Evolutionary conservation across 495 filamentous ascomycete species (phyloP).

Genomic region (Bacidia gigantensis): DNA sequence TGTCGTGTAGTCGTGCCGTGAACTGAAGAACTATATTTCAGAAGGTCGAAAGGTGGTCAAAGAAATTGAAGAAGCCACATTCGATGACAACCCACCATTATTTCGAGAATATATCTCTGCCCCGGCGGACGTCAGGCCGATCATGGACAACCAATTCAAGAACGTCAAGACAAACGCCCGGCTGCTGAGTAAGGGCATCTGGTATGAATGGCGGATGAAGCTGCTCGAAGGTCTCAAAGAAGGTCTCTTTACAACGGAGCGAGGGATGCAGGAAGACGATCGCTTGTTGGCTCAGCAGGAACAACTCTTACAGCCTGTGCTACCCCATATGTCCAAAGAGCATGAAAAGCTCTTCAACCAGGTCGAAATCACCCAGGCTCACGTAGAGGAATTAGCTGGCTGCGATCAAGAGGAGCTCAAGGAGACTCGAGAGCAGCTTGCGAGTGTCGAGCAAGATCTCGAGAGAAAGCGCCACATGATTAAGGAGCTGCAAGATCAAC

Average conservation of each 20-base stretch:
- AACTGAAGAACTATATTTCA: conserved; percentile 87
- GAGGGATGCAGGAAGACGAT: conserved; percentile 67
- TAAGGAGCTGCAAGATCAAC: conserved; percentile 44
- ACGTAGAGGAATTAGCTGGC: conserved; percentile 61
- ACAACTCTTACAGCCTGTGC: conserved; percentile 42
- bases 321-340: conserved; percentile 49
- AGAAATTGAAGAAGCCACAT: conserved; percentile 76
- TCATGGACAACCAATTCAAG: conserved; percentile 95
- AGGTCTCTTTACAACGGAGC: conserved; percentile 56
- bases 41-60: conserved; percentile 77
- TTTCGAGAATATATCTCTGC: conserved; percentile 85
- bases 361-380: conserved; percentile 48
- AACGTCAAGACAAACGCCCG: conserved; percentile 89
- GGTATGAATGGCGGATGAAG: conserved; percentile 96
- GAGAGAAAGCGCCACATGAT: conserved; percentile 52
- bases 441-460: conserved; percentile 50
- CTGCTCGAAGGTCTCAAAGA: conserved; percentile 72
- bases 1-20: conserved; percentile 58
- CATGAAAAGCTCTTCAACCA: conserved; percentile 46
- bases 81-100: conserved; percentile 74
- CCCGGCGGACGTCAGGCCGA: conserved; percentile 61
- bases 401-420: conserved; percentile 68
- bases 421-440: conserved; percentile 48
- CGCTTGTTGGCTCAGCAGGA: conserved; percentile 52
- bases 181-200: conserved; percentile 79